phyloP scores from a whole-genome alignment of 2,329 filamentous ascomycete species.

The Aspergillus tamarii region DNA sequence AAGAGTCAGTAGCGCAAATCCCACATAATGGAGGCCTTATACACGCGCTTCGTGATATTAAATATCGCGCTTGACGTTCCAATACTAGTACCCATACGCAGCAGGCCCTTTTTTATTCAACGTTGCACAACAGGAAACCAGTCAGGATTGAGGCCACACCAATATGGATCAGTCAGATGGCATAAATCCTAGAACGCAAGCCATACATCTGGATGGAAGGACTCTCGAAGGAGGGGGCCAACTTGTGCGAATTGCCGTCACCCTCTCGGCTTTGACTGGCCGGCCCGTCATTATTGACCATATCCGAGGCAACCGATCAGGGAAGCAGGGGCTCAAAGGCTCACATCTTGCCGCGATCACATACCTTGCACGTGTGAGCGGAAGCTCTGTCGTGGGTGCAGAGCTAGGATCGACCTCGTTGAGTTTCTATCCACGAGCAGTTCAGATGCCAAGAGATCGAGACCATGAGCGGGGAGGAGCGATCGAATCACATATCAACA shows the following conservation, averaged over 20 bases:
- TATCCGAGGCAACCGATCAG: constrained; percentile 56
- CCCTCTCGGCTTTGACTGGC: constrained; percentile 57
- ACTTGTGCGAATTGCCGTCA: constrained; percentile 60
- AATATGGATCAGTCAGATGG: background rate
- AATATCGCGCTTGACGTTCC: background rate
- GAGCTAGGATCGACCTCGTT: constrained; percentile 40
- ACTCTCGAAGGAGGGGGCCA: constrained; percentile 67
- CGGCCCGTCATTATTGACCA: constrained; percentile 54
- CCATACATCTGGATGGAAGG: constrained; percentile 55
- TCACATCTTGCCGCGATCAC: constrained; percentile 61
- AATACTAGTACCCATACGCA: background rate
- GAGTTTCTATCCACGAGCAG: constrained; percentile 33
- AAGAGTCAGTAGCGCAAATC: background rate
- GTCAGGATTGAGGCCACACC: background rate
- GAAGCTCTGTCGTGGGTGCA: constrained; percentile 44
- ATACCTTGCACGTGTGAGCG: constrained; percentile 55
- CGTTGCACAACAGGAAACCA: background rate
- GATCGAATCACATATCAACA: constrained; percentile 40
- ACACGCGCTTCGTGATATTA: background rate
- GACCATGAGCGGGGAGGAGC: constrained; percentile 16
- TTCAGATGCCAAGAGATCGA: background rate
- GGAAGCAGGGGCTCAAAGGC: constrained; percentile 58
- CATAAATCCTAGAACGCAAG: background rate
- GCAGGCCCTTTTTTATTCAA: background rate
- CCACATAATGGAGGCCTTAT: background rate